Evolutionary conservation across 1,284 basidiomycete genomes (phyloP).

Genomic region (Sutorius eximius): DNA sequence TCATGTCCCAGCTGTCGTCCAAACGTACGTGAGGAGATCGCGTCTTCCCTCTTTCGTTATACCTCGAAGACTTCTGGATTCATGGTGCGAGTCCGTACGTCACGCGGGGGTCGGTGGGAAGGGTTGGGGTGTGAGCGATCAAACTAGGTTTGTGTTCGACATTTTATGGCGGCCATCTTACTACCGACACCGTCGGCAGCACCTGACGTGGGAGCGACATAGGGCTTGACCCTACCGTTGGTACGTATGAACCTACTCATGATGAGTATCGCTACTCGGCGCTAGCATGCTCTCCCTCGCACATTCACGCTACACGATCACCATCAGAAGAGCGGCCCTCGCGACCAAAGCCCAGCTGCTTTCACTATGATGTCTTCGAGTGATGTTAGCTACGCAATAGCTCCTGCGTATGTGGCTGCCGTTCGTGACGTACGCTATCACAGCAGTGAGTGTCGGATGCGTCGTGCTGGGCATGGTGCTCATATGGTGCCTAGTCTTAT

Average conservation of each 20-base stretch:
- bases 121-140: neutral
- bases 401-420: neutral
- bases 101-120: neutral
- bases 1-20: neutral
- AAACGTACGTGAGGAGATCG: neutral
- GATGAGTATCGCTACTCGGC: neutral
- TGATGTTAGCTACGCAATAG: neutral
- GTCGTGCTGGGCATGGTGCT: neutral
- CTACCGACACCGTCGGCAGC: neutral
- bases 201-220: constrained; percentile 3
- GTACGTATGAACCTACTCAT: neutral
- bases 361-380: constrained; percentile 7
- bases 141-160: neutral
- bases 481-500: constrained; percentile 10
- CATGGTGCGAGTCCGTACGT: neutral
- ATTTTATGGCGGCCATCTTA: neutral
- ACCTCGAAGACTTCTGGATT: neutral
- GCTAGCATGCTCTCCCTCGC: neutral
- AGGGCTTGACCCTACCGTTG: neutral
- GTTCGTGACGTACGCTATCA: constrained; percentile 16
- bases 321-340: neutral
- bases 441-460: constrained; percentile 7
- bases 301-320: neutral
- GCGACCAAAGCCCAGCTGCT: neutral
- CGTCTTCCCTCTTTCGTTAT: neutral